A percentile compares a stretch with the other conserved stretches of the same genome.
These are phyloP conservation scores for Trifolium fragiferum DNA, from an alignment of 306 rosid species.

Conservation along the genomic window DNA sequence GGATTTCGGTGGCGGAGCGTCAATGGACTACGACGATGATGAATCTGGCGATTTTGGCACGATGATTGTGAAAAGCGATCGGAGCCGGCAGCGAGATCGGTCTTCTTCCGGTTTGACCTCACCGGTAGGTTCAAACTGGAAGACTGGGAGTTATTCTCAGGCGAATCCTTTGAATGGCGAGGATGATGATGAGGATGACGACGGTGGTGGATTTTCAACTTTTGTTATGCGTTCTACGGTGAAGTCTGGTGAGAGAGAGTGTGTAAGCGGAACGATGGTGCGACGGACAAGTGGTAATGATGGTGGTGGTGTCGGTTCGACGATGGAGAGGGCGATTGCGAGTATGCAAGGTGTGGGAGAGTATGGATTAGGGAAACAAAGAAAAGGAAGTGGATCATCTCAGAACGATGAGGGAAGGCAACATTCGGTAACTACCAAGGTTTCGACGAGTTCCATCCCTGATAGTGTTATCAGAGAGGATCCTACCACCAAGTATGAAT, in stretches of 20 bases:
- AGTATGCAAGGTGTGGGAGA: conserved; percentile 90
- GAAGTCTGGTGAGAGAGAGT: conserved; percentile 64
- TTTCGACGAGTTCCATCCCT: conserved; percentile 90
- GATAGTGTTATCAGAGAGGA: conserved; percentile 92
- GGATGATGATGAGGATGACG: conserved; percentile 43
- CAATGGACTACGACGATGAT: conserved; percentile 77
- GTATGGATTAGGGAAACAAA: conserved; percentile 75
- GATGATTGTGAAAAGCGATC: conserved; percentile 67
- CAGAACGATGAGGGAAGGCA: conserved; percentile 67
- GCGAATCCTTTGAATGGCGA: conserved; percentile 43
- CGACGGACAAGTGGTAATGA: conserved; percentile 48
- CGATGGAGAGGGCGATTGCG: conserved; percentile 89
- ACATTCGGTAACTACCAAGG: conserved; percentile 53
- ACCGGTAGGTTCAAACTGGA: conserved; percentile 43
- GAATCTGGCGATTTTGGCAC: conserved; percentile 75
- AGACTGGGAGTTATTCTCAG: conserved; percentile 49
- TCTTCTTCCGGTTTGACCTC: conserved; percentile 48
- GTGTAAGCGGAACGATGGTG: conserved; percentile 69
- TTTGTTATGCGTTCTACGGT: conserved; percentile 67
- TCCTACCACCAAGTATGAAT: conserved; percentile 84
- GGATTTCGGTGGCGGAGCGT: conserved; percentile 94
- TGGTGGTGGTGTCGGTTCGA: conserved; percentile 48
- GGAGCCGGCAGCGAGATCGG: conserved; percentile 52
- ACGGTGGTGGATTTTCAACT: conserved; percentile 64
- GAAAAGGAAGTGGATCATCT: conserved; percentile 65